Percentiles rank a stretch among this genome's conserved stretches.
Evolutionary conservation across 768 basidiomycete genomes (phyloP).

Genomic region (Tylopilus cervinicoccineus): DNA sequence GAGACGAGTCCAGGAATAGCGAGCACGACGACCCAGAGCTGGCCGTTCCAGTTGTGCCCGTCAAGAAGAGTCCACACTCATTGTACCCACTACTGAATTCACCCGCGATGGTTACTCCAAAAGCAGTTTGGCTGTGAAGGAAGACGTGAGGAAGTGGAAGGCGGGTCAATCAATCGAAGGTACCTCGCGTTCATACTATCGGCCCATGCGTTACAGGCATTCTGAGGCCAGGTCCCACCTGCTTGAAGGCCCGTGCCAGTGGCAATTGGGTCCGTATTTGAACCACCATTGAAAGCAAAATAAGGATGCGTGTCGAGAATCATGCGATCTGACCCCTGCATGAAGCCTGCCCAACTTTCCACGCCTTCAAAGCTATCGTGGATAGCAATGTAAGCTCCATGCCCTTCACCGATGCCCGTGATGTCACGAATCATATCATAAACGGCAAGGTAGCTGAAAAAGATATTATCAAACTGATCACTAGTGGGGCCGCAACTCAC

Average conservation of each 20-base stretch:
- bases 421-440: slow-evolving; percentile 66
- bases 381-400: slow-evolving; percentile 51
- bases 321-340: slow-evolving; percentile 56
- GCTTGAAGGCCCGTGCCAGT: slow-evolving; percentile 29
- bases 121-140: slow-evolving; percentile 39
- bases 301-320: slow-evolving; percentile 70
- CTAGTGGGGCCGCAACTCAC: slow-evolving; percentile 37
- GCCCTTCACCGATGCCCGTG: slow-evolving; percentile 69
- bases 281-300: slow-evolving; percentile 50
- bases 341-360: slow-evolving; percentile 43
- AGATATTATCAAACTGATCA: not conserved
- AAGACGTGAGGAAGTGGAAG: not conserved
- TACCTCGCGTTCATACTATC: slow-evolving; percentile 43
- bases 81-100: slow-evolving; percentile 73
- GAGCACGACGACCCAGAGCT: slow-evolving; percentile 35
- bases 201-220: slow-evolving; percentile 60
- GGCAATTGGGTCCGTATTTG: slow-evolving; percentile 33
- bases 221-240: slow-evolving; percentile 44
- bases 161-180: slow-evolving; percentile 11
- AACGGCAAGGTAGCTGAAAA: slow-evolving; percentile 50
- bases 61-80: slow-evolving; percentile 56
- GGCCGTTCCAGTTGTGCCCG: slow-evolving; percentile 28
- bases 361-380: slow-evolving; percentile 60
- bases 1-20: slow-evolving; percentile 45
- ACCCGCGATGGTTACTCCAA: slow-evolving; percentile 71